Percentiles rank a stretch among this genome's conserved stretches.
Evolutionary conservation across 768 basidiomycete species (phyloP).

Genomic region (Hygrophoropsis aurantiaca): DNA sequence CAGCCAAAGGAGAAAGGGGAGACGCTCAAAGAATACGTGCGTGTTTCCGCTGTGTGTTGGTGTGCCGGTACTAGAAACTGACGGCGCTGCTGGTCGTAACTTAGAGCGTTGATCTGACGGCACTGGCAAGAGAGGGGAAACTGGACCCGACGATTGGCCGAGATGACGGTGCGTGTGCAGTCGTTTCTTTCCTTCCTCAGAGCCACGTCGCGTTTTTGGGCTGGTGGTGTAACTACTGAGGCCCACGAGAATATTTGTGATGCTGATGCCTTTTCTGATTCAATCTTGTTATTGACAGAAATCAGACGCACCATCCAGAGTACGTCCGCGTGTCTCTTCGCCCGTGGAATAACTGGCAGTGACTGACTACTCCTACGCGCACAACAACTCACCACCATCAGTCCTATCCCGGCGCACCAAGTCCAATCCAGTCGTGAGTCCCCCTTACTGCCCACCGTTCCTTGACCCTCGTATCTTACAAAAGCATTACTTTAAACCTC

Average conservation of each 20-base stretch:
- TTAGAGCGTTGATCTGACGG: conserved; percentile 81
- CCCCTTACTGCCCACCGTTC: conserved; percentile 75
- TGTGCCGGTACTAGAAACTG: neutral
- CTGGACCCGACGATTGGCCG: conserved; percentile 89
- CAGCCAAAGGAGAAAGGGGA: conserved; percentile 78
- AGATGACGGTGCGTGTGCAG: conserved; percentile 64
- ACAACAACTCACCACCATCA: conserved; percentile 25
- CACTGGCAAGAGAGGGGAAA: conserved; percentile 80
- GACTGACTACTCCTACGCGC: neutral
- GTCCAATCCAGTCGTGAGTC: too few species aligned
- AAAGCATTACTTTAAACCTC: neutral
- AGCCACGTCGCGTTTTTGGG: conserved; percentile 11
- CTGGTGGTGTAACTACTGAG: neutral
- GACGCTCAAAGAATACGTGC: conserved; percentile 76
- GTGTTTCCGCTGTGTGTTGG: conserved; percentile 35
- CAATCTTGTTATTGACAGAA: conserved; percentile 41
- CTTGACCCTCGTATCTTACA: neutral
- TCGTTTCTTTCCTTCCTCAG: too few species aligned
- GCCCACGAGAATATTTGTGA: neutral
- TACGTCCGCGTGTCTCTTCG: conserved; percentile 32
- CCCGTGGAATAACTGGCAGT: too few species aligned
- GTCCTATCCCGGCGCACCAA: conserved; percentile 88
- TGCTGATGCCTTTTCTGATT: too few species aligned
- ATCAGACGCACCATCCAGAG: conserved; percentile 91
- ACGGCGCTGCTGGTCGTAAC: neutral